phyloP scores from a whole-genome alignment of 2,329 filamentous ascomycete genomes.

The Alternaria dauci region DNA sequence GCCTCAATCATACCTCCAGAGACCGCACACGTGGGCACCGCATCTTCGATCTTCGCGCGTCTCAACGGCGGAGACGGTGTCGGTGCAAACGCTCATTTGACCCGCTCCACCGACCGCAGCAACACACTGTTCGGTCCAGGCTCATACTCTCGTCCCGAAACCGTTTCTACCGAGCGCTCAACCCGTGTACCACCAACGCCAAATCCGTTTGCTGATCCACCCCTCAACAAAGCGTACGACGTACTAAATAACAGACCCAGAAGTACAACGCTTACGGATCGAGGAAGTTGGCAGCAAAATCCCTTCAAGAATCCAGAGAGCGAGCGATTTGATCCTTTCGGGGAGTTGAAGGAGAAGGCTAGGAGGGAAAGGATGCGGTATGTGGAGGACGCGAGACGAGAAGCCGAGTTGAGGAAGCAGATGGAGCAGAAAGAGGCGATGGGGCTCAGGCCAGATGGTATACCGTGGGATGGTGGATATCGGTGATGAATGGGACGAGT shows the following conservation, averaged over 20 bases:
- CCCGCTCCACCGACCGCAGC: slow-evolving; percentile 34
- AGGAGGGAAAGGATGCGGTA: slow-evolving; percentile 36
- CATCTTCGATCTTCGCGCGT: slow-evolving; percentile 21
- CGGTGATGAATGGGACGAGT: slow-evolving; percentile 3
- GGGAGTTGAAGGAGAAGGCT: slow-evolving; percentile 47
- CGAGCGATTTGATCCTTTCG: slow-evolving; percentile 50
- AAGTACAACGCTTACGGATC: slow-evolving; percentile 47
- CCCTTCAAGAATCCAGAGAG: slow-evolving; percentile 47
- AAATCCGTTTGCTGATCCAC: slow-evolving; percentile 49
- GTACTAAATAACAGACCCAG: slow-evolving; percentile 43
- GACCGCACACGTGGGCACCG: slow-evolving; percentile 28
- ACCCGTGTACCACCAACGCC: slow-evolving; percentile 31
- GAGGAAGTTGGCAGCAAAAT: slow-evolving; percentile 46
- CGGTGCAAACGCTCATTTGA: slow-evolving; percentile 26
- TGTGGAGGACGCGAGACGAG: slow-evolving; percentile 34
- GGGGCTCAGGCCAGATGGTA: slow-evolving; percentile 31
- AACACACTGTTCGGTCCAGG: slow-evolving; percentile 39
- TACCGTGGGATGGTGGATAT: slow-evolving; percentile 14
- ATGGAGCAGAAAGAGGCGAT: slow-evolving; percentile 39
- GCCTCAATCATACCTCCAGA: slow-evolving; percentile 32
- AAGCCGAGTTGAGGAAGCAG: slow-evolving; percentile 29
- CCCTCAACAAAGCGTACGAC: slow-evolving; percentile 49
- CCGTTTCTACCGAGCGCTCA: slow-evolving; percentile 39
- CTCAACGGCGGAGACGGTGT: slow-evolving; percentile 4
- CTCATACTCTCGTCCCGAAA: slow-evolving; percentile 43